Evolutionary conservation across 208 protist genomes (phyloP), one percentile per base, ranked within the genome.

Genomic region (Wallacemonas sp.): DNA sequence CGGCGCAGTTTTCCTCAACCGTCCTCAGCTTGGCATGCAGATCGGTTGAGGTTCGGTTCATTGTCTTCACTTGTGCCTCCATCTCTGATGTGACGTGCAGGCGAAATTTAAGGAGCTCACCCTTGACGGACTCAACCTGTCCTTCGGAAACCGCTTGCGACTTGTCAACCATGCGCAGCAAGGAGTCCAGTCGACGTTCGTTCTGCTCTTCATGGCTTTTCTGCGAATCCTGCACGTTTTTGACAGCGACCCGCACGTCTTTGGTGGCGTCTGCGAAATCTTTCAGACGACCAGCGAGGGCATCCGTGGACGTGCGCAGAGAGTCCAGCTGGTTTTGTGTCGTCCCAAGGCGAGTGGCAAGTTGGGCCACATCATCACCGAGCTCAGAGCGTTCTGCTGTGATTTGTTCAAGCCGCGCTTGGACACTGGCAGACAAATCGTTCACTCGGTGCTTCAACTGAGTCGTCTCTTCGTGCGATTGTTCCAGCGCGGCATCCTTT

Each of bases 41-140:
- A 3, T 58, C 52, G 8, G 52, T 19, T 5, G 30, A 33, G 5
- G 52, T 21, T 26, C 11, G 17, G 19, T 38, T 58, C 52, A 58
- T 24, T 6, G 19, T 11, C 21, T 58, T 58, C 30, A 58, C 16
- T 19, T 58, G 52, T 3, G 2, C 32, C n/a, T 58, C 52, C 14
- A 58, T 5, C 9, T 58, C 52, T 21, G n/a, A 24, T 11, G 32
- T 43, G n/a, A 58, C 52, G 19, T 58, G 52, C 14, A 58, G 52
- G 12, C 52, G 26, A 8, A 58, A 58, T 24, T 34, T 58, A 30
- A 58, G 52, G 11, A 58, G 32, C 9, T 58, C 52, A 41, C 14
- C 9, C n/a, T 58, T 58, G 11, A 58, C 52, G 24, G 52, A 58
- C 32, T 58, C 52, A 21, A 58, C 26, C 19, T 58, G 52, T 39